phyloP scores from a whole-genome alignment of 2,329 filamentous ascomycete species.

The Cryphonectria parasitica region DNA sequence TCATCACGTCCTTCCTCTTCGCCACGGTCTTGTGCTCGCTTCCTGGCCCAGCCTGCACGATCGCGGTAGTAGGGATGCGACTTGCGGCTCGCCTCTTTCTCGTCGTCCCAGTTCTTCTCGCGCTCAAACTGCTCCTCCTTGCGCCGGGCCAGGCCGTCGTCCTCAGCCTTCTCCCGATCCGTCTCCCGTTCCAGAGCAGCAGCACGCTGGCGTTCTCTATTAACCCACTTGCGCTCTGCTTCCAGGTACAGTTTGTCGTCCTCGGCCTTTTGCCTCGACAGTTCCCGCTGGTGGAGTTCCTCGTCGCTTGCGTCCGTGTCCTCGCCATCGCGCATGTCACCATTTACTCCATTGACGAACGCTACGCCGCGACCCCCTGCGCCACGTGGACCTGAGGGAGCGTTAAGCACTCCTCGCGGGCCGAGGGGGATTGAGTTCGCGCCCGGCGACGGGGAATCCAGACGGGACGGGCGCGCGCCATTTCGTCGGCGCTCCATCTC shows the following conservation, averaged over 20 bases:
- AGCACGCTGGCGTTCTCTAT: conserved; percentile 81
- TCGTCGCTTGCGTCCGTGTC: conserved; percentile 87
- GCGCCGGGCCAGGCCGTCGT: conserved; percentile 65
- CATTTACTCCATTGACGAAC: conserved; percentile 82
- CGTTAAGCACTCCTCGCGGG: conserved; percentile 72
- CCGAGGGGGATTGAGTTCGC: conserved; percentile 78
- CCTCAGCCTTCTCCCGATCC: conserved; percentile 77
- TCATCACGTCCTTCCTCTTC: conserved; percentile 80
- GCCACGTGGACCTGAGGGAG: conserved; percentile 67
- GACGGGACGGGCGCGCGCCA: conserved; percentile 64
- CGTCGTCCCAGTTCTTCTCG: conserved; percentile 82
- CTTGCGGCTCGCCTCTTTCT: conserved; percentile 75
- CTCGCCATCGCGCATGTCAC: conserved; percentile 73
- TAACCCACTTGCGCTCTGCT: conserved; percentile 87
- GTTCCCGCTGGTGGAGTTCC: conserved; percentile 75
- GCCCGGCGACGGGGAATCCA: conserved; percentile 72
- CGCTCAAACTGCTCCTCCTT: conserved; percentile 70
- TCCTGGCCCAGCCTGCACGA: conserved; percentile 80
- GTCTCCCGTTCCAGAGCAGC: conserved; percentile 85
- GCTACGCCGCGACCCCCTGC: conserved; percentile 64
- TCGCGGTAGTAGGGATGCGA: conserved; percentile 85
- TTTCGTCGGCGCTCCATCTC: conserved; percentile 79
- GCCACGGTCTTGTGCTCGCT: conserved; percentile 72
- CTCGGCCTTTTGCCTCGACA: conserved; percentile 73
- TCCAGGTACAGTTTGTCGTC: conserved; percentile 81